Percentiles rank a stretch among this genome's conserved stretches.
These are phyloP conservation scores for Cicer cuneatum DNA, from an alignment of 306 rosid genomes.

Conservation along the genomic window DNA sequence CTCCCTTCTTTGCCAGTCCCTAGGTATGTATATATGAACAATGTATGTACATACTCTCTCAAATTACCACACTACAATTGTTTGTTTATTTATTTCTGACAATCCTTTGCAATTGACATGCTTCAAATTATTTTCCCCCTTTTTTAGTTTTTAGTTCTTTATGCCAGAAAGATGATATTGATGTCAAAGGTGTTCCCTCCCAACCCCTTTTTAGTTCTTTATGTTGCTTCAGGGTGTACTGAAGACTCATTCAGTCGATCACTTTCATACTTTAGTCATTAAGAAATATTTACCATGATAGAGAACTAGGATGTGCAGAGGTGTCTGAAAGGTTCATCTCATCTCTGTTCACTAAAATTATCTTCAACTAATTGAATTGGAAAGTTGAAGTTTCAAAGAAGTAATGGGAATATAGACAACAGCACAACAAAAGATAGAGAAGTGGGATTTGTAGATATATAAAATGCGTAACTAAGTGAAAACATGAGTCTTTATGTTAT, in stretches of 20 bases:
- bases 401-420: neutral
- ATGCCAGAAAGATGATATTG: constrained; percentile 3
- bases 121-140: neutral
- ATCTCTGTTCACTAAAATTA: constrained; percentile 30
- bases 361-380: constrained; percentile 35
- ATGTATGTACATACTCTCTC: neutral
- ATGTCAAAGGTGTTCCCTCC: neutral
- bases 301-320: constrained; percentile 31
- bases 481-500: neutral
- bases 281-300: constrained; percentile 18
- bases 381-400: constrained; percentile 31
- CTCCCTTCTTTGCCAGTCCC: constrained; percentile 83
- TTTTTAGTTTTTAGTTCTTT: no score
- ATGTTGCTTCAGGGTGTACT: constrained; percentile 5
- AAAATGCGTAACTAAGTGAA: neutral
- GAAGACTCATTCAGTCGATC: neutral
- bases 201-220: neutral
- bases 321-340: constrained; percentile 28
- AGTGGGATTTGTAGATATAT: constrained; percentile 22
- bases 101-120: constrained; percentile 22
- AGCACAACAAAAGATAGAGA: neutral
- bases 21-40: constrained; percentile 54
- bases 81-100: constrained; percentile 6
- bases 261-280: constrained; percentile 14
- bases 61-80: neutral